These are phyloP conservation scores for Clarireedia hainanense DNA, from an alignment of 2,329 filamentous ascomycete genomes.

Conservation along the genomic window DNA sequence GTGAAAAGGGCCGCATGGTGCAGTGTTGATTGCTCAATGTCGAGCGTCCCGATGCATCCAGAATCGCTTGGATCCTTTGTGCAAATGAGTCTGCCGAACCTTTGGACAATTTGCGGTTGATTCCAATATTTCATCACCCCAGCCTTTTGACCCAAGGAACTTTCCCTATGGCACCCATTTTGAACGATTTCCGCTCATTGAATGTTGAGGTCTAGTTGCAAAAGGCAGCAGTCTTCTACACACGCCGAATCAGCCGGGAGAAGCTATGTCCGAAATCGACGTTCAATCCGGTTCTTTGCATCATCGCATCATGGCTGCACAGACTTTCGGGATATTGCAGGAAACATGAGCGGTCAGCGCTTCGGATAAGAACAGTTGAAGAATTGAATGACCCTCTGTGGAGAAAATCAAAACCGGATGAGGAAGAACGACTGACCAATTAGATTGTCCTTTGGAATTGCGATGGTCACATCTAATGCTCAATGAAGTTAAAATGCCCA, in stretches of 20 bases:
- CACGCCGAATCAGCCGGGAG: background rate
- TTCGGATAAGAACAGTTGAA: conserved; percentile 8
- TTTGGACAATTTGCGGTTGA: no score
- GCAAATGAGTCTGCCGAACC: no score
- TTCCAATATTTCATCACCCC: no score
- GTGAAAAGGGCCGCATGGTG: no score
- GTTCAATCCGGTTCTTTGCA: background rate
- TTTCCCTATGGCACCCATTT: no score
- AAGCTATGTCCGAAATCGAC: background rate
- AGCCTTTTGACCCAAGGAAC: no score
- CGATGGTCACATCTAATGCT: background rate
- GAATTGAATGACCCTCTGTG: conserved; percentile 23
- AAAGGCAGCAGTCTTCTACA: background rate
- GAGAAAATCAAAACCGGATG: background rate
- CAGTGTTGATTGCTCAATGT: no score
- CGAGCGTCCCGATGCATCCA: no score
- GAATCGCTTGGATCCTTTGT: no score
- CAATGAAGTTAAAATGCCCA: conserved; percentile 13
- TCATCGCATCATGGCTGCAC: conserved; percentile 13
- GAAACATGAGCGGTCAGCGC: conserved; percentile 14
- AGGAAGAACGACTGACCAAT: background rate
- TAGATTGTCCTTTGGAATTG: conserved; percentile 13
- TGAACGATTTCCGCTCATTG: no score
- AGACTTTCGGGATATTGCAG: conserved; percentile 17
- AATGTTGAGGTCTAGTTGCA: no score